phyloP scores from a whole-genome alignment of 2,329 filamentous ascomycete genomes.

The Beauveria sp. region DNA sequence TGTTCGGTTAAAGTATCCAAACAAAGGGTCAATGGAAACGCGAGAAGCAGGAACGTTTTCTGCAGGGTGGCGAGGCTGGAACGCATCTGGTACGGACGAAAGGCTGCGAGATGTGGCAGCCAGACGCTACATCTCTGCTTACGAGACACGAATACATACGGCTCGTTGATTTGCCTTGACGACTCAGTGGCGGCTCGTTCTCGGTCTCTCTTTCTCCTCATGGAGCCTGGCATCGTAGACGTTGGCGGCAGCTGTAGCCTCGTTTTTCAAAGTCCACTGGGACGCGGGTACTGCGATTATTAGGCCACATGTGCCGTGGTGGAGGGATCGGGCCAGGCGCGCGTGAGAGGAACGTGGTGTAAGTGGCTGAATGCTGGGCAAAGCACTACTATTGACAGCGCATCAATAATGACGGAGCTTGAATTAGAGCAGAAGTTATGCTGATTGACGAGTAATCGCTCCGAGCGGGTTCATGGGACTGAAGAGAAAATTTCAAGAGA shows the following conservation, averaged over 20 bases:
- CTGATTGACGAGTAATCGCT: not conserved
- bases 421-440: too few species aligned
- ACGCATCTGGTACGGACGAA: not conserved
- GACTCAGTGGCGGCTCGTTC: too few species aligned
- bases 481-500: not conserved
- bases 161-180: not conserved
- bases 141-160: not conserved
- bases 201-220: too few species aligned
- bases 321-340: not conserved
- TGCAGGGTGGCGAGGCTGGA: not conserved
- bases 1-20: too few species aligned
- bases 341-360: not conserved
- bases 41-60: not conserved
- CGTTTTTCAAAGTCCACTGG: not conserved
- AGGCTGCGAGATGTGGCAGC: not conserved
- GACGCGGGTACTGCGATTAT: not conserved
- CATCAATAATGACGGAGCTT: not conserved
- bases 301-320: not conserved
- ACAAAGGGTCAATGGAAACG: too few species aligned
- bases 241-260: conserved; percentile 3
- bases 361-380: not conserved
- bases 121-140: not conserved
- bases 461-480: not conserved
- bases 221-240: not conserved
- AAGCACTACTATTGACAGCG: not conserved